Conservation (phyloP, 495 filamentous ascomycete genomes). For the Aspergillus baeticus region DNA sequence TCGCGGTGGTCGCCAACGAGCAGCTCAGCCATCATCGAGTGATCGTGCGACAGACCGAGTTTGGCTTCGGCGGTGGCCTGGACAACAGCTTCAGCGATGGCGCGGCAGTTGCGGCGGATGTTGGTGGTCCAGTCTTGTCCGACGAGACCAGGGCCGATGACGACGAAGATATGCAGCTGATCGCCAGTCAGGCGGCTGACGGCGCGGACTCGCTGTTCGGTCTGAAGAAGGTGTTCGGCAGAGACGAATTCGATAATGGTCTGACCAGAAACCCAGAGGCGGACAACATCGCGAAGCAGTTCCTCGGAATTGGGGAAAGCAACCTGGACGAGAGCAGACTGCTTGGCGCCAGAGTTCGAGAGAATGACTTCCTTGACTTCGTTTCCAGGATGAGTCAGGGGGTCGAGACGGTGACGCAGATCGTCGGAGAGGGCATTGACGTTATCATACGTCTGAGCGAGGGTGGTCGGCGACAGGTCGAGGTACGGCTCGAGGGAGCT, state of each 20-base stretch:
- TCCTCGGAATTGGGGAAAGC: constrained; percentile 42
- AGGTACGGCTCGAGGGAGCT: constrained; percentile 14
- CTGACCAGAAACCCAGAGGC: constrained; percentile 13
- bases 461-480: constrained; percentile 13
- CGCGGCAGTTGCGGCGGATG: constrained; percentile 41
- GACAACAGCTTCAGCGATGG: constrained; percentile 52
- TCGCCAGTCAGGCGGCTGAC: constrained; percentile 12
- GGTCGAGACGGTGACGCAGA: constrained; percentile 12
- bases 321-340: background rate
- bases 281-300: constrained; percentile 28
- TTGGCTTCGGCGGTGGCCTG: constrained; percentile 47
- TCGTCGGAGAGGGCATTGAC: constrained; percentile 3
- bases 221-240: constrained; percentile 12
- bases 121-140: constrained; percentile 30
- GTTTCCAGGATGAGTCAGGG: constrained; percentile 37
- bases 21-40: constrained; percentile 44
- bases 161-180: constrained; percentile 37
- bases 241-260: constrained; percentile 15
- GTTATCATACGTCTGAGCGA: constrained; percentile 17
- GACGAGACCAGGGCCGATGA: constrained; percentile 32
- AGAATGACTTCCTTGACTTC: constrained; percentile 44
- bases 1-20: constrained; percentile 31
- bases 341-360: constrained; percentile 28
- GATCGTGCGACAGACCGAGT: constrained; percentile 46
- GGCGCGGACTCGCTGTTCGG: constrained; percentile 13